Conservation (phyloP, 2,329 filamentous ascomycete species). For the Aciculosporium take region DNA sequence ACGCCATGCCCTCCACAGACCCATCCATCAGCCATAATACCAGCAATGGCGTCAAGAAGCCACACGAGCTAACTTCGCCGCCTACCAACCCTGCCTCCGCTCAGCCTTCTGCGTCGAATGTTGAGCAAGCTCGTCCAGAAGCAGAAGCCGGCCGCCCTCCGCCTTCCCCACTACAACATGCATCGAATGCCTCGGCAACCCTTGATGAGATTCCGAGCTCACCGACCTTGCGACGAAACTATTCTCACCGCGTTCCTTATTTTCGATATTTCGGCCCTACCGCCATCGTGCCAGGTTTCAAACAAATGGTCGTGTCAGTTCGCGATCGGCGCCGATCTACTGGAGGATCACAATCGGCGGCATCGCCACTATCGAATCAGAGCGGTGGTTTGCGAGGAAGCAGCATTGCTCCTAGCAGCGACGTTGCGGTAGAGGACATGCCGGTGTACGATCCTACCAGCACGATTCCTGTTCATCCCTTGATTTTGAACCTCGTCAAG, state of each 20-base stretch:
- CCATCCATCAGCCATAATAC: neutral
- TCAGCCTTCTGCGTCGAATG: neutral
- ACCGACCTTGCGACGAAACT: conserved; percentile 32
- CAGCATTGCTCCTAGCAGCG: conserved; percentile 28
- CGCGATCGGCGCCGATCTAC: conserved; percentile 49
- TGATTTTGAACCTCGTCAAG: conserved; percentile 65
- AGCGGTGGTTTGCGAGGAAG: conserved; percentile 20
- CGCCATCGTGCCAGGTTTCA: conserved; percentile 81
- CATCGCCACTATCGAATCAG: conserved; percentile 31
- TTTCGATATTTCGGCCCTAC: conserved; percentile 86
- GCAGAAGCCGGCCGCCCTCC: neutral
- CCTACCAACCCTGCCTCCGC: neutral
- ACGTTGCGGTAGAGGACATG: conserved; percentile 36
- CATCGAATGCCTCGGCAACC: conserved; percentile 5
- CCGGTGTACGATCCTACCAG: conserved; percentile 69
- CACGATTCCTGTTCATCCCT: conserved; percentile 51
- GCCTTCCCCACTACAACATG: conserved; percentile 8
- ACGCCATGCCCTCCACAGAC: neutral
- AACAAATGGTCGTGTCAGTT: conserved; percentile 78
- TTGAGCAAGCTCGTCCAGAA: neutral
- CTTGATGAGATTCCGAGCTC: conserved; percentile 21
- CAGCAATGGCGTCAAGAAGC: conserved; percentile 1
- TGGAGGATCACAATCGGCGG: conserved; percentile 39
- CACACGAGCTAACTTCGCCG: neutral
- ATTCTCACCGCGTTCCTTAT: conserved; percentile 62